Base-by-base conservation (phyloP, 148 eudicot genomes). In the Spergularia marina region DNA sequence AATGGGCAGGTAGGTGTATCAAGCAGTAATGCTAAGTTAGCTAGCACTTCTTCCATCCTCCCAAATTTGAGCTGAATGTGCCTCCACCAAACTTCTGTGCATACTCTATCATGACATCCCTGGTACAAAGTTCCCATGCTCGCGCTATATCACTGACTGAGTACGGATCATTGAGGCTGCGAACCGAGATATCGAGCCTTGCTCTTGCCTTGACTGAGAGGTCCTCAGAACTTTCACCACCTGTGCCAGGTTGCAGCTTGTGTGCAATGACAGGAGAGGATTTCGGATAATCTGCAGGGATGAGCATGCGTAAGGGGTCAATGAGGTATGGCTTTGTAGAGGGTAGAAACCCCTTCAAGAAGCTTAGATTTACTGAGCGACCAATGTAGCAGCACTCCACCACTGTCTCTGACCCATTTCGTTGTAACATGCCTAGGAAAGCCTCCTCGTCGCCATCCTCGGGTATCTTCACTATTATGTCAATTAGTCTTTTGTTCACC, bases 11-110 rank as follows among this genome's bases (percentile, higher is more conserved):
- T 34, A 52, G 40, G 36, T 30, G 4, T 30, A 62, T 66, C 72
- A 76, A 44, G 55, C 78, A 76, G 61, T n/a, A 44, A 52, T 23
- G 25, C 25, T 23, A 23, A 23, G 25, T 23, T 23, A 23, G 21
- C 66, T 56, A 15, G 58, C 73, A 68, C 20, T 68, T 76, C 47
- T 78, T 59, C 87, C 84, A 84, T 55, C 76, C 40, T 30, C 84
- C 84, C 65, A 68, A 73, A 69, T 20, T 76, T 18, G 87, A 81
- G 65, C 82, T 81, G 72, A 84, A 84, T 17, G 47, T 73, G 36
- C 84, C 87, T 78, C 87, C 87, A 71, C 87, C 84, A 41, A 13
- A 68, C 70, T 76, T 74, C 71, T 68, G 64, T n/a, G 78, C 82
- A 56, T 61, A 68, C 68, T 84, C 82, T 16, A 63, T 47, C 34